Evolutionary conservation across 2,329 filamentous ascomycete species (phyloP), one percentile per base, ranked within the genome.

Genomic region (Mycosphaerella arachidis): DNA sequence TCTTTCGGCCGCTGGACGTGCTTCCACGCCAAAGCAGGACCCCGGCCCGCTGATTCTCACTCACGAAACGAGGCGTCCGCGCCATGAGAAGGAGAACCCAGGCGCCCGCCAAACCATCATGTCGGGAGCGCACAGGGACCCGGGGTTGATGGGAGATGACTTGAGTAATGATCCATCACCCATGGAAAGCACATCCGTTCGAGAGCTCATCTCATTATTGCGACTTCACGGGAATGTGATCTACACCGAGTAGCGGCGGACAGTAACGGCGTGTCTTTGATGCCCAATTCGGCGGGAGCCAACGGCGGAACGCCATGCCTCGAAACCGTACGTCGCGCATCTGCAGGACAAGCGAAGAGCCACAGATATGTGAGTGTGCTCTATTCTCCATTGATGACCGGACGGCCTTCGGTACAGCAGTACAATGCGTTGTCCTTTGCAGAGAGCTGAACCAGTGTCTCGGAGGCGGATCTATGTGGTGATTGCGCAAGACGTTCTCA

Each of bases 251-350:
- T 24, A 31, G 52, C 37, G 35, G 20, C 53, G 53, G 53, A 55
- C 18, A 30, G 53, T 20, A 55, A 46, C 53, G 53, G 53, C 43
- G 54, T 31, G 50, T 48, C 27, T 56, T 56, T 56, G 54, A 48
- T 56, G 54, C 54, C 54, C 40, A 56, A 56, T 37, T 20, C 53
- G 12, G 35, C 35, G 30, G 12, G 50, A 16, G 13, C 5, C 40
- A 43, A n/a, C 40, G 40, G 40, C 18, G 40, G 43, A 48, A 9
- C 40, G 54, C 54, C 54, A 31, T 56, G 43, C 16, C 10, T 48
- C 10, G 16, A 4, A 33, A 31, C 43, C 54, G 45, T 43, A 48
- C 40, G 53, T 37, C 53, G 53, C 33, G 29, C 20, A 29, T 27
- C 46, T 50, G 46, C 46, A 50, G 46, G 20, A 50, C 46, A 29